Evolutionary conservation across 2,329 filamentous ascomycete species (phyloP), one percentile per base, ranked within the genome.

Genomic region (Hymenoscyphus albidus): DNA sequence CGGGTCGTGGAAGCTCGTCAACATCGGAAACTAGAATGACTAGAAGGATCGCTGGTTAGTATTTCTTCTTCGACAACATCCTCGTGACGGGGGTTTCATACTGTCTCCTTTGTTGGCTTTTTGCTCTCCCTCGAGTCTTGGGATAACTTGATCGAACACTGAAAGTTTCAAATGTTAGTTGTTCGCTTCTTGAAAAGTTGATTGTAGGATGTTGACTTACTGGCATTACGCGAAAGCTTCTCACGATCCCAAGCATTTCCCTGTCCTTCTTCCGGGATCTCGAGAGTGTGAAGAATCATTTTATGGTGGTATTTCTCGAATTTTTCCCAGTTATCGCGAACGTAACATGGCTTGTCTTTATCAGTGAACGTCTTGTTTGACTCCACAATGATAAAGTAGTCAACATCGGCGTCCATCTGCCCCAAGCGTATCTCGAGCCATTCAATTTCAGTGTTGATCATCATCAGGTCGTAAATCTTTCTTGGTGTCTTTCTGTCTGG

Each of bases 351-450:
- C 75, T 88, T 88, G 10, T 78, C 75, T 1, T 76, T 76, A 57
- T 81, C 81, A 27, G 85, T 86, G 69, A 88, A 88, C 1, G 85
- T 87, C 64, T 76, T 81, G 27, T 77, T 74, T 0, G 83, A 81
- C 76, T 89, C 86, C 59, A 88, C 80, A 44, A 89, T 80, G 70
- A 88, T 78, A 69, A 87, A 89, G 75, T 87, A 87, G 76, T 89
- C 86, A 66, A 88, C 84, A 48, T 82, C 76, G 56, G 82, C 75
- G 63, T 82, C 82, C n/a, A 86, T 80, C 3, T 83, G 82, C 70
- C 85, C 80, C 5, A 89, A 78, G 14, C 85, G 83, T 59, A 89
- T 83, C 35, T 89, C 85, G 42, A 88, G 79, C 80, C 84, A 86
- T 76, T 88, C 85, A n/a, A 88, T 78, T 75, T 88, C 86, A 3